Conservation (phyloP, 257 asterid species). For the Gentiana macrophylla region DNA sequence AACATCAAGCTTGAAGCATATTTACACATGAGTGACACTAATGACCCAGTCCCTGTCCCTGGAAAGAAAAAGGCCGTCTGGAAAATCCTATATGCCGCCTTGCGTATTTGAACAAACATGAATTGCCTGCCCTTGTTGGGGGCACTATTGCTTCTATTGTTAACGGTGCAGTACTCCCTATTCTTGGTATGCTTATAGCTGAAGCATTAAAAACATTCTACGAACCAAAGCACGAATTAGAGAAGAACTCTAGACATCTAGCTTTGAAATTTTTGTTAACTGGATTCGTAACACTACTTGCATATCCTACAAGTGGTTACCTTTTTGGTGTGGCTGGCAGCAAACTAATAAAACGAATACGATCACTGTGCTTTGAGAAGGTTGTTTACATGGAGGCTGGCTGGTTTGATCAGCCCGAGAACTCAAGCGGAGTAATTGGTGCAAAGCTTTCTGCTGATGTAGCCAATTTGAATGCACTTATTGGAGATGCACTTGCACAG, state of each 20-base stretch:
- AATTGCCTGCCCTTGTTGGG: conserved; percentile 32
- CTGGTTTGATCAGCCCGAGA: conserved; percentile 44
- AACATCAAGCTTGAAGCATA: conserved; percentile 12
- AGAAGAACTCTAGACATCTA: conserved; percentile 57
- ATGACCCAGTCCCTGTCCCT: conserved; percentile 17
- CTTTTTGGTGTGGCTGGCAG: conserved; percentile 76
- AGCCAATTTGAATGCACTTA: conserved; percentile 44
- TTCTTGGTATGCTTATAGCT: conserved; percentile 56
- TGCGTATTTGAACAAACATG: conserved; percentile 63
- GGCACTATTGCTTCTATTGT: conserved; percentile 51
- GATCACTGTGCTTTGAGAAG: conserved; percentile 69
- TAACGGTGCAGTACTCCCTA: conserved; percentile 66
- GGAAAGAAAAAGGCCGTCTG: conserved; percentile 20
- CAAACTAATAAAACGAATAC: conserved; percentile 53
- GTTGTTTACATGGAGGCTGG: conserved; percentile 33
- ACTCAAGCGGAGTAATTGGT: conserved; percentile 52
- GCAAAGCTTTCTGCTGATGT: neutral
- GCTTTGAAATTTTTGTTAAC: conserved; percentile 62
- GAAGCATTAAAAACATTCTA: conserved; percentile 47
- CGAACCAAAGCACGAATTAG: conserved; percentile 39
- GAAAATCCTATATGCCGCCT: conserved; percentile 51
- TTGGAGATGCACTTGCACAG: conserved; percentile 85
- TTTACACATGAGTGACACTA: conserved; percentile 1
- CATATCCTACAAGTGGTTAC: conserved; percentile 69
- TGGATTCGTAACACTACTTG: conserved; percentile 49